Evolutionary conservation across 768 basidiomycete species (phyloP), one percentile per base, ranked within the genome.

Genomic region (Podaxis carcinomalis): DNA sequence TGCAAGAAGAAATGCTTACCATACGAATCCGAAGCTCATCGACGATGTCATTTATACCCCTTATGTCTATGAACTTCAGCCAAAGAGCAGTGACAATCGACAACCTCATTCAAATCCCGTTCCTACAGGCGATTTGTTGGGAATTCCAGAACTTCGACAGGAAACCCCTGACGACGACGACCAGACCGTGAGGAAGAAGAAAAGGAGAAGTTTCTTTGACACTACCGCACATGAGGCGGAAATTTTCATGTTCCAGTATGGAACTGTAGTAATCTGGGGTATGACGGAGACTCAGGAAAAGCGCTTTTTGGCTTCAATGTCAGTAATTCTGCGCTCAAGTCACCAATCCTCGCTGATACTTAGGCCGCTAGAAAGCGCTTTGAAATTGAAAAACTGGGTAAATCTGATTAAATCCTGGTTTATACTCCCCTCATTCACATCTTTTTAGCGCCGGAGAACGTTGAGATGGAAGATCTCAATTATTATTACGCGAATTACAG

Each of bases 401-500:
- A 13, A 23, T 47, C n/a, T 14, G 46, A 10, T 25, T 4, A 28
- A 16, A 23, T 61, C 47, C 50, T 50, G 27, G 32, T 37, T 57
- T 64, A 49, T 21, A 46, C 61, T 42, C 42, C 19, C 51, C 21
- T 55, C 57, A 54, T 57, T 61, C 57, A 62, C 58, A 35, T 27
- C 58, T 49, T 57, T n/a, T 11, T 32, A 93, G 93, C 88, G 37
- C 79, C 89, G n/a, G 90, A 95, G 35, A 89, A 90, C 64, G 79
- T 95, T 27, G 95, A 98, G 74, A 95, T 93, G 91, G 95, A 98
- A 78, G 95, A 98, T 69, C 77, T 98, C 36, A 96, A 96, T 75
- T 97, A 88, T 73, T 98, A 98, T 69, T 95, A 95, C 70, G 95
- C 95, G 5, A 94, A 95, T 68, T 98, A 98, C 70, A 95, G 93